Conservation (phyloP, 2,329 filamentous ascomycete species). For the Grosmannia clavigera region DNA sequence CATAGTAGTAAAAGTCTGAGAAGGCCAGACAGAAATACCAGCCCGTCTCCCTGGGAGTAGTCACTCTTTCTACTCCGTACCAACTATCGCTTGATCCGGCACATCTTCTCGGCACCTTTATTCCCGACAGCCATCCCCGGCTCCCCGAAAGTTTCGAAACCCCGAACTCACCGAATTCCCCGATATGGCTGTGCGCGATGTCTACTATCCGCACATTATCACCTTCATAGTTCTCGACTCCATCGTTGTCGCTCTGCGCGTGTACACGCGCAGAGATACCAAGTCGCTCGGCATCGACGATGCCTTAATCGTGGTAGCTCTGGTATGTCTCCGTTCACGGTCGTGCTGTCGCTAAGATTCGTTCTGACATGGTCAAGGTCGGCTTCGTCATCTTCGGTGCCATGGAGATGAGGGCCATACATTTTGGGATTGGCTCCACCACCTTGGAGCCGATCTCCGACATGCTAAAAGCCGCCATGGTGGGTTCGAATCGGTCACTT, state of each 20-base stretch:
- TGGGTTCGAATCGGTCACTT: not conserved
- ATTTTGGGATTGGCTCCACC: conserved; percentile 3
- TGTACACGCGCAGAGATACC: not conserved
- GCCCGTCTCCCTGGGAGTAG: no score
- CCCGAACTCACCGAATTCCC: not conserved
- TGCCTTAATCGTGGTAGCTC: conserved; percentile 1
- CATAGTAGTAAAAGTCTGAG: no score
- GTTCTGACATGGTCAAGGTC: not conserved
- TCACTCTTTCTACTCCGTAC: no score
- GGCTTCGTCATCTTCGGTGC: conserved; percentile 3
- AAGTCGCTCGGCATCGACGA: conserved; percentile 4
- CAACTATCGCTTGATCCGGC: no score
- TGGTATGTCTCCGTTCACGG: not conserved
- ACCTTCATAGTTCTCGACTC: conserved; percentile 5
- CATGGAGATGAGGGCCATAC: conserved; percentile 2
- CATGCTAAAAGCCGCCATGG: not conserved
- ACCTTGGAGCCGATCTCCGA: not conserved
- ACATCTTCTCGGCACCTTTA: no score
- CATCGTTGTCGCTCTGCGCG: not conserved
- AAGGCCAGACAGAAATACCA: no score
- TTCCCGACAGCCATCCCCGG: no score
- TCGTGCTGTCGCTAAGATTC: no score
- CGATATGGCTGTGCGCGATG: conserved; percentile 3
- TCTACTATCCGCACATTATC: conserved; percentile 6
- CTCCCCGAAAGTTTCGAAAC: no score